phyloP scores from a whole-genome alignment of 1,284 basidiomycete genomes.

The Malassezia nana region DNA sequence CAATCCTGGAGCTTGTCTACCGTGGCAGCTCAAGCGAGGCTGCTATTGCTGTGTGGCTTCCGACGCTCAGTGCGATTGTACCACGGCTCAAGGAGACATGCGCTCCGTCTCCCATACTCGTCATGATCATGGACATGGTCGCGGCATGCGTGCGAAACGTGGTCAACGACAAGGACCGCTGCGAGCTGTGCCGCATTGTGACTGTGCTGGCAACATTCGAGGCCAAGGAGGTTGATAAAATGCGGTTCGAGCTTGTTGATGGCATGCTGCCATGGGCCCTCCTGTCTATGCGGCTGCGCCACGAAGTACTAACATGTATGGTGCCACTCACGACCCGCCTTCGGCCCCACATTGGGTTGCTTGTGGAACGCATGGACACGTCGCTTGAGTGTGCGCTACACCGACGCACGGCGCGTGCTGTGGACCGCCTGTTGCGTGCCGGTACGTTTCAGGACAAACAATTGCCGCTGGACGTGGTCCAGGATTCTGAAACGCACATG shows the following conservation, averaged over 20 bases:
- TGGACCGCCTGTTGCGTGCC: background rate
- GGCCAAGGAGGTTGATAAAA: background rate
- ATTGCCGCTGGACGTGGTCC: background rate
- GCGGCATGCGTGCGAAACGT: background rate
- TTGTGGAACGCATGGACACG: background rate
- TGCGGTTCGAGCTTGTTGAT: background rate
- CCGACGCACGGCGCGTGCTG: slow-evolving; percentile 2
- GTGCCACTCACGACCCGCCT: background rate
- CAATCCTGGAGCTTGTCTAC: background rate
- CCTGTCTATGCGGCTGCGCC: background rate
- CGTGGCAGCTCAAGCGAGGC: background rate
- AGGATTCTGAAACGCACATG: background rate
- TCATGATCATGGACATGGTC: background rate
- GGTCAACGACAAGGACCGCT: background rate
- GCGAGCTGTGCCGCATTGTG: background rate
- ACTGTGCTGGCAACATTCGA: background rate
- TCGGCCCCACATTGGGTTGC: background rate
- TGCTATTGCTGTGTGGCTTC: background rate
- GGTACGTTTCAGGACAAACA: background rate
- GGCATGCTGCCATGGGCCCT: slow-evolving; percentile 5
- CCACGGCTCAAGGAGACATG: background rate
- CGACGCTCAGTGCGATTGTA: background rate
- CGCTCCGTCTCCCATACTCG: background rate
- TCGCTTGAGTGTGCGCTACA: background rate
- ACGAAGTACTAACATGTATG: background rate